Evolutionary conservation across 78 protist genomes (phyloP).

Genomic region (Salpingoeca rosetta): DNA sequence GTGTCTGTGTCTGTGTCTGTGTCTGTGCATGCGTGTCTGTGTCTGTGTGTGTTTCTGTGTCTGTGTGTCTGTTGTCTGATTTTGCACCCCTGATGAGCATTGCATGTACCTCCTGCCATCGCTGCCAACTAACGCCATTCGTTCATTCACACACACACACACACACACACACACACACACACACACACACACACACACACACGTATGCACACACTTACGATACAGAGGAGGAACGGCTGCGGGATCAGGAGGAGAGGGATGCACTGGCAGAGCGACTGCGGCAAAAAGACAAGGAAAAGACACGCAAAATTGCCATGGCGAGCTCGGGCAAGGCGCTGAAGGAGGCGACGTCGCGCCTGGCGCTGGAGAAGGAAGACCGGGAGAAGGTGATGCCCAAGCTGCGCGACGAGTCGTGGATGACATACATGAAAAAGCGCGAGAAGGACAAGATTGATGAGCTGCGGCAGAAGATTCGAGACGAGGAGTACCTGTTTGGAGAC

Average conservation of each 20-base stretch:
- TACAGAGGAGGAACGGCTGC: not conserved
- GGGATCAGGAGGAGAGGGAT: conserved; percentile 23
- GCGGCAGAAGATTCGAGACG: conserved; percentile 37
- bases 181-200: too few species aligned
- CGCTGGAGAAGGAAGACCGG: conserved; percentile 2
- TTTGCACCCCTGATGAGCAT: too few species aligned
- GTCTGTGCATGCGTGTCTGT: not conserved
- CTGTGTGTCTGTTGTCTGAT: too few species aligned
- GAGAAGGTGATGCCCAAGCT: not conserved
- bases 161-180: too few species aligned
- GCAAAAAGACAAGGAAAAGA: conserved; percentile 15
- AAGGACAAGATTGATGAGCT: conserved; percentile 2
- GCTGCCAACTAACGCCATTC: too few species aligned
- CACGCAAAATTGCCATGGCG: not conserved
- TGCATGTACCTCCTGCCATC: too few species aligned
- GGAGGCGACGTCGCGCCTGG: not conserved
- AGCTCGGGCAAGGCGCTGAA: not conserved
- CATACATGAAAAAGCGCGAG: not conserved
- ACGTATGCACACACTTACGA: too few species aligned
- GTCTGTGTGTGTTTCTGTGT: not conserved
- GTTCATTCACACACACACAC: too few species aligned
- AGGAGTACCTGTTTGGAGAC: conserved; percentile 51
- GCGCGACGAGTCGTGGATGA: conserved; percentile 2
- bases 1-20: not conserved
- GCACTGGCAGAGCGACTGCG: conserved; percentile 33